Base-by-base conservation (phyloP, 2,329 filamentous ascomycete genomes). In the Trichophyton rubrum region DNA sequence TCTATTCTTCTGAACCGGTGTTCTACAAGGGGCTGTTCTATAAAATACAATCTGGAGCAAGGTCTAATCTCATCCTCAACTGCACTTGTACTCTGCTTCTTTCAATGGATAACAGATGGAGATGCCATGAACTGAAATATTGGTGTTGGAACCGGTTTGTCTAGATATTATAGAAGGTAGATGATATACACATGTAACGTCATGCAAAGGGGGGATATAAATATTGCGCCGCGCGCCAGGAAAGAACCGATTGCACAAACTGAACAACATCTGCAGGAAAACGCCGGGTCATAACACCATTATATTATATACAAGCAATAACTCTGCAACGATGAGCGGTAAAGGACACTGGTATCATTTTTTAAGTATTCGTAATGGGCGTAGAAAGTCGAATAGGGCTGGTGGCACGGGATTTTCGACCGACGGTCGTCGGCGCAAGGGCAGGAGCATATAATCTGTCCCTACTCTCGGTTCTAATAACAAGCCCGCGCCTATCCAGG, bases 401-500 rank as follows among this genome's bases (percentile, higher is more conserved):
- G 51, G 74, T 74, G 8, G 75, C 67, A 63, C 78, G 71, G 17
- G 74, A 76, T 38, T 72, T 72, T 56, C 74, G 73, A 6, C 74
- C 74, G 60, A 73, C 75, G 58, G 78, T 75, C 56, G 76, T 78
- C 11, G 81, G 81, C 67, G 71, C 73, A 33, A 75, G 61, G 72
- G 76, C 80, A 13, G 82, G 70, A 7, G 78, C 80, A 15, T 81
- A 79, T 41, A 96, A 74, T 61, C 89, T 80, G 70, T 97, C 93
- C 59, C 90, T 80, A 70, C 90, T 95, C 70, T 96, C 92, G 0
- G 89, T 95, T 66, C 92, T 79, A 1, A 90, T 82, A 59, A 89
- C 85, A 64, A 96, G 72, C 1, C 91, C 91, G 55, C 82, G 85
- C 43, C 90, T 74, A 60, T 83, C 81, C 65, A 55, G 30, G 27